Evolutionary conservation across 768 basidiomycete genomes (phyloP), one percentile per base, ranked within the genome.

Genomic region (Chlorophyllum brunneum): DNA sequence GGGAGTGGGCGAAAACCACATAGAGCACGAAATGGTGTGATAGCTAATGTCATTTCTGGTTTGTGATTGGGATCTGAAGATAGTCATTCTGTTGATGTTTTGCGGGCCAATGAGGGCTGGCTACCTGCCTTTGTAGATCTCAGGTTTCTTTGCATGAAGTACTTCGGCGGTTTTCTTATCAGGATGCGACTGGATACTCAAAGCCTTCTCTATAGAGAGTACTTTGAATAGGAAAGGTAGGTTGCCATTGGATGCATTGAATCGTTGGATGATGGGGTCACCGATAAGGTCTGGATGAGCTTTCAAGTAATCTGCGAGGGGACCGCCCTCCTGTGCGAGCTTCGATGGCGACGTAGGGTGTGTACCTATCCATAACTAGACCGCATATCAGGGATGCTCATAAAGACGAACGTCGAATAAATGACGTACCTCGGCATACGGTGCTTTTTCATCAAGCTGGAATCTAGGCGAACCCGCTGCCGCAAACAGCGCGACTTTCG

Each of bases 321-420:
- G 62, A 56, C 67, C 67, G 27, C 70, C 68, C 8, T 71, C 64
- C 2, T 62, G 63, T 10, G 62, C 48, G 8, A 79, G 66, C 27
- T 48, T 64, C 1, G 79, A 79, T 15, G 81, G 78, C 13, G 79
- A 77, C 9, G 73, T 88, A 2, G 89, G 79, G 61, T 98, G 97
- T 0, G 97, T 98, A 8, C 97, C 97, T 95, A 98, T 98, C 97
- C 97, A 99, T 38, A 99, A 74, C 94, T 98, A 4, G 27, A 22
- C 31, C 46, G 59, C 34, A 56, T 45, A 23, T 40, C 13, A 61
- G 55, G 52, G 36, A 27, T 42, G 36, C 5, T 31, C 15, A n/a
- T n/a, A n/a, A n/a, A n/a, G n/a, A 51, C 48, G 18, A 15, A 16
- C 31, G 20, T n/a, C 20, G 31, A 47, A 15, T 37, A 39, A 22